Evolutionary conservation across 331 rosid genomes (phyloP), one percentile per base, ranked within the genome.

Genomic region (Rhamnella rubrinervis): DNA sequence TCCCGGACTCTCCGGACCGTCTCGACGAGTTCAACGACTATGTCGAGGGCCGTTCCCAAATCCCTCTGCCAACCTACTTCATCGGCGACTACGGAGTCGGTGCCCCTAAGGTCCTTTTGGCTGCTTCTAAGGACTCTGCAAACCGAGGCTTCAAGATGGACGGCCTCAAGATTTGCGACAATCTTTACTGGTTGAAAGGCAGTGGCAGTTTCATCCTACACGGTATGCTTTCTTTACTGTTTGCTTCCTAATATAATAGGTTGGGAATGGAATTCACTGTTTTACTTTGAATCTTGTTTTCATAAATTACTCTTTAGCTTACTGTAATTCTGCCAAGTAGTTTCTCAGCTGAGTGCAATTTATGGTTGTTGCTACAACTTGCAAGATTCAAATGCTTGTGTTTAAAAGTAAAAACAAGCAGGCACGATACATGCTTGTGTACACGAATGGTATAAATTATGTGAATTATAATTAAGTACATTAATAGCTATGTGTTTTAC

Each of bases 161-260:
- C 59, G 98, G 98, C 19, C 75, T 95, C 77, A 88, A 78, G 79
- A 64, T 93, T 61, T 83, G 95, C 76, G 66, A 78, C 49, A 93
- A 91, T 72, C 70, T 95, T 74, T 89, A 71, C 85, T 95, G 98
- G 98, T 82, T 95, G 90, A 91, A 80, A 87, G 97, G 98, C 81
- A 89, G 98, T 75, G 98, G 97, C 76, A 85, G 87, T 63, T 95
- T 95, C 82, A 65, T 75, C 12, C 82, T 87, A 65, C 81, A 81
- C 10, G 97, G 98, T 95, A 85, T 55, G 61, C 52, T 28, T 25
- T 55, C 7, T 17, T 23, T 14, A 14, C 40, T 59, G 49, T 59
- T 61, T 71, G n/a, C 23, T 8, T 41, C 13, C 5, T 18, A 31
- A 26, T 2, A 2, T 6, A 4, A 23, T 2, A 46, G 55, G 55